Evolutionary conservation across 225 moss, liverwort and hornwort species (phyloP).

Genomic region (Takakia lepidozioides): DNA sequence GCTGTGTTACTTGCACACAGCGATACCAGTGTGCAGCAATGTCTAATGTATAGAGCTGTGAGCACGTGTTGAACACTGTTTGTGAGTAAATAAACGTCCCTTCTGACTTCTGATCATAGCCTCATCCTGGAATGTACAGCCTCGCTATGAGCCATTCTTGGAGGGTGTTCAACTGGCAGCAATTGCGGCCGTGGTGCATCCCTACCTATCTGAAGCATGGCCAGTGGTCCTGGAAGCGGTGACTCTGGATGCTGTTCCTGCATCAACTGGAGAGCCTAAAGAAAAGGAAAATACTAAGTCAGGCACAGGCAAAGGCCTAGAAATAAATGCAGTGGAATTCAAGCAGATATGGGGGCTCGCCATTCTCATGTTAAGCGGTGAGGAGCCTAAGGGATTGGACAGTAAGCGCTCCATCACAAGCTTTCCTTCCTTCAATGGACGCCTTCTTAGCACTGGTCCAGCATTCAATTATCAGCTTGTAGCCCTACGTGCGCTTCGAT

Average conservation of each 20-base stretch:
- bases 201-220: conserved; percentile 82
- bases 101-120: too few species aligned
- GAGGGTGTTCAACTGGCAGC: conserved; percentile 84
- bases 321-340: conserved; percentile 57
- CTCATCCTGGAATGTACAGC: conserved; percentile 36
- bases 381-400: conserved; percentile 32
- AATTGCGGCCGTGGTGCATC: conserved; percentile 70
- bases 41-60: too few species aligned
- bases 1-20: too few species aligned
- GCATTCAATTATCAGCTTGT: conserved; percentile 46
- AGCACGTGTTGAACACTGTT: too few species aligned
- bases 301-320: conserved; percentile 21
- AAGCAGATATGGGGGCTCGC: conserved; percentile 83
- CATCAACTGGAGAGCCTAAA: conserved; percentile 14
- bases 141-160: conserved; percentile 80
- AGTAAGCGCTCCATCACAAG: conserved; percentile 46
- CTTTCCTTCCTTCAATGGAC: conserved; percentile 64
- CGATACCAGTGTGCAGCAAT: too few species aligned
- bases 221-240: conserved; percentile 89
- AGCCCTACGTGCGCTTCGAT: conserved; percentile 59
- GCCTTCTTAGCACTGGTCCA: conserved; percentile 26
- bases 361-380: conserved; percentile 57
- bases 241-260: conserved; percentile 64
- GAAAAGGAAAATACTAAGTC: conserved; percentile 20
- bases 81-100: too few species aligned